Evolutionary conservation across 2,329 filamentous ascomycete species (phyloP), one percentile per base, ranked within the genome.

Genomic region (Aspergillus aculeatus): DNA sequence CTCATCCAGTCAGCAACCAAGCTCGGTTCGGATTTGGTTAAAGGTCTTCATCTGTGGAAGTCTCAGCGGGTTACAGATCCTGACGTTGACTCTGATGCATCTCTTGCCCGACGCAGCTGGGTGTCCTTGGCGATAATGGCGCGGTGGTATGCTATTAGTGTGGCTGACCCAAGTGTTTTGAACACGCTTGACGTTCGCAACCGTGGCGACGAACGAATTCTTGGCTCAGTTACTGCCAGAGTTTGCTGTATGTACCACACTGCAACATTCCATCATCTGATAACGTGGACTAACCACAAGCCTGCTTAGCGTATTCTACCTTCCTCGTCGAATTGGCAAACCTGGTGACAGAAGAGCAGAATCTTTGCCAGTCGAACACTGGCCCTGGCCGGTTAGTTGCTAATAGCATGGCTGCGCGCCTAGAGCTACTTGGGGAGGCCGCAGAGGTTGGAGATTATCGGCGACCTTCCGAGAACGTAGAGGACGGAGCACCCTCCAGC

Each of bases 71-170:
- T 68, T 6, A 68, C 73, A 4, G 71, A 75, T 52, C 67, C 70
- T 12, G 76, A 77, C 52, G 54, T 71, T 19, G 77, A 78, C 61
- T 78, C 76, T 5, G 75, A 79, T 59, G 70, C 70, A 26, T 77
- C 77, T 44, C 65, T 79, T 35, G 72, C 71, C 23, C 69, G 77
- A 24, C 75, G 76, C 23, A 73, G 69, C 57, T 79, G 76, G 74
- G 74, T 77, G 4, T 73, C 74, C 2, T 62, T 78, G 56, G 69
- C 70, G 38, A 75, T 79, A 38, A 59, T 79, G 47, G 69, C 71
- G 6, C 76, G 77, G 44, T 79, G 76, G 76, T 75, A 78, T 62
- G 70, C 74, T 21, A 70, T 78, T 32, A 77, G 76, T 64, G 73
- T 77, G 14, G 76, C 75, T 47, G 75, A 77, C 49, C 69, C 68